These are phyloP conservation scores for Leucoagaricus sp. DNA, from an alignment of 1,284 basidiomycete species.

Conservation along the genomic window DNA sequence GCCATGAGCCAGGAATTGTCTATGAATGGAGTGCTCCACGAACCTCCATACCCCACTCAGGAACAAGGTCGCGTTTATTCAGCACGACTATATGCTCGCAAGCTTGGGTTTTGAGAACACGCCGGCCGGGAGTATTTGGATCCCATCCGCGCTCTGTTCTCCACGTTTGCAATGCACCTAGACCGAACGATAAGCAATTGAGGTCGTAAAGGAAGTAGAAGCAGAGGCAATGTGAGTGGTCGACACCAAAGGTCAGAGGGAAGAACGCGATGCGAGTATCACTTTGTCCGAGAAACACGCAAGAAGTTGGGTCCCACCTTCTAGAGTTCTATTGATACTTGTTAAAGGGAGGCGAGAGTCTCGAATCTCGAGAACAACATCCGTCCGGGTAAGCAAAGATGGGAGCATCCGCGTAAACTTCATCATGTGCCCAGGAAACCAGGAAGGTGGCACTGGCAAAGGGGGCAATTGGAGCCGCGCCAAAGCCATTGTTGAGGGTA, in stretches of 20 bases:
- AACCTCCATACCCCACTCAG: conserved; percentile 83
- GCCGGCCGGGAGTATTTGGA: conserved; percentile 38
- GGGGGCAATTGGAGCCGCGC: conserved; percentile 51
- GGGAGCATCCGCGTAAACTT: conserved; percentile 82
- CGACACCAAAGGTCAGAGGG: neutral
- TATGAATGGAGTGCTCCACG: conserved; percentile 24
- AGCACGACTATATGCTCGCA: conserved; percentile 90
- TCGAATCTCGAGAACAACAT: conserved; percentile 92
- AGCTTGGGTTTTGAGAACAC: conserved; percentile 39
- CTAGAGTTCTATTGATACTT: conserved; percentile 89
- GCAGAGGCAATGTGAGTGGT: conserved; percentile 3
- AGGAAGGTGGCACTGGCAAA: conserved; percentile 82
- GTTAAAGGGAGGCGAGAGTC: conserved; percentile 94
- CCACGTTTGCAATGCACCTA: conserved; percentile 66
- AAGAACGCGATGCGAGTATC: neutral
- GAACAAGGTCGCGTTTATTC: conserved; percentile 92
- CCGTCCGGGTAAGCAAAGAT: conserved; percentile 75
- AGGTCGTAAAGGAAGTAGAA: conserved; percentile 5
- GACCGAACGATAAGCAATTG: conserved; percentile 20
- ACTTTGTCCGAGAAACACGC: conserved; percentile 24
- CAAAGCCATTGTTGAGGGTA: conserved; percentile 24
- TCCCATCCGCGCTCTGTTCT: conserved; percentile 59
- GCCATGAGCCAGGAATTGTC: conserved; percentile 7
- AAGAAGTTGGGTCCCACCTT: conserved; percentile 51
- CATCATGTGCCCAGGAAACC: conserved; percentile 98